phyloP scores from a whole-genome alignment of 352 stramenopile species.

The Phytophthora vignae region DNA sequence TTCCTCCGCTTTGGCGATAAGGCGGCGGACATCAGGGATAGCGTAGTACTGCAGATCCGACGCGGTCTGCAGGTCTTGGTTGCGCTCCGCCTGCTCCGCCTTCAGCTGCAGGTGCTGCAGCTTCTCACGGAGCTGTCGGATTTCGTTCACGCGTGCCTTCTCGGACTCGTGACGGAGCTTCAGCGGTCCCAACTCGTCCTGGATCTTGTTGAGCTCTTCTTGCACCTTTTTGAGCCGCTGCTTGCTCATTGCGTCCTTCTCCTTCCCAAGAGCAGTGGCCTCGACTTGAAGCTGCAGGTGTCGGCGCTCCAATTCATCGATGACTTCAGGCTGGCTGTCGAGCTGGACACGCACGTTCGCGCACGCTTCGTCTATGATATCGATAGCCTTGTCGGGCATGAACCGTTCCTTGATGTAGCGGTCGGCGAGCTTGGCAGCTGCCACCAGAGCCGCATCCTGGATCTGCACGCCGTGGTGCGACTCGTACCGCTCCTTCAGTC shows the following conservation, averaged over 20 bases:
- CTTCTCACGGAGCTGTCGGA: conserved; percentile 94
- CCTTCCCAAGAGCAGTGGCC: conserved; percentile 91
- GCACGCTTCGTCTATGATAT: conserved; percentile 96
- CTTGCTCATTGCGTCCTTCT: conserved; percentile 95
- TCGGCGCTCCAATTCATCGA: conserved; percentile 95
- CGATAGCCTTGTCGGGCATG: conserved; percentile 96
- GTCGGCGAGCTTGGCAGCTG: conserved; percentile 94
- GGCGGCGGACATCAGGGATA: conserved; percentile 93
- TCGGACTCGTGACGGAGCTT: conserved; percentile 93
- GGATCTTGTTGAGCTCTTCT: conserved; percentile 91
- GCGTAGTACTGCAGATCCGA: conserved; percentile 97
- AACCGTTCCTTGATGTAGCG: conserved; percentile 94
- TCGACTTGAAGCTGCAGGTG: conserved; percentile 97
- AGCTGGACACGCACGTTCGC: conserved; percentile 93
- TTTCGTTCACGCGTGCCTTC: conserved; percentile 93
- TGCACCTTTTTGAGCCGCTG: conserved; percentile 92
- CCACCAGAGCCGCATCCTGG: conserved; percentile 92
- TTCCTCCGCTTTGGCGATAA: conserved; percentile 82
- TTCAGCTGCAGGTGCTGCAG: conserved; percentile 93
- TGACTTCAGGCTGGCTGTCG: conserved; percentile 95
- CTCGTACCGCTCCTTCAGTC: conserved; percentile 97
- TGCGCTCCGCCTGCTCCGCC: conserved; percentile 94
- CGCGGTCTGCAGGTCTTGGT: conserved; percentile 95
- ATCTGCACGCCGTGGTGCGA: conserved; percentile 97
- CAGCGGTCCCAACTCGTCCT: conserved; percentile 92